These are phyloP conservation scores for Trichoderma atrobrunneum DNA, from an alignment of 2,329 filamentous ascomycete species.

Conservation along the genomic window DNA sequence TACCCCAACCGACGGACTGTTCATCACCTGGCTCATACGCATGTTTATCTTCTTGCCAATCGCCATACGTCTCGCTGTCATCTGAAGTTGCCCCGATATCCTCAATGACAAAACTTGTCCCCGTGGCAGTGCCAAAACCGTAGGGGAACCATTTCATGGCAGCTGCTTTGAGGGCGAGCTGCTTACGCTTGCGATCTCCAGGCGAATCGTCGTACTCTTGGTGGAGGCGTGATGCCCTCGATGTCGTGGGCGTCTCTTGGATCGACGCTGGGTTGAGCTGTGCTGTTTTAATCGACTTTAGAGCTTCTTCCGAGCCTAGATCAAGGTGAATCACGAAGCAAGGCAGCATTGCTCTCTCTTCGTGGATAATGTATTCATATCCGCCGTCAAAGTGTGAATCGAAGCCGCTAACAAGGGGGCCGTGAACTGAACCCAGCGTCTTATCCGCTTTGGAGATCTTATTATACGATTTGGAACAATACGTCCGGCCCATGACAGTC, in stretches of 20 bases:
- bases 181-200: slow-evolving; percentile 37
- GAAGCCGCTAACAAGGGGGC: background rate
- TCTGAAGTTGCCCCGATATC: slow-evolving; percentile 43
- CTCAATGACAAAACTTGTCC: slow-evolving; percentile 44
- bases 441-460: background rate
- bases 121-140: slow-evolving; percentile 43
- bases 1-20: background rate
- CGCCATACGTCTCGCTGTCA: slow-evolving; percentile 43
- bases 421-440: slow-evolving; percentile 13
- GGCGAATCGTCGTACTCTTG: slow-evolving; percentile 25
- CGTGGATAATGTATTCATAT: background rate
- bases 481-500: slow-evolving; percentile 44
- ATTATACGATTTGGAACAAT: slow-evolving; percentile 14
- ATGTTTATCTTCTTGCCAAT: slow-evolving; percentile 35
- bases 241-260: background rate
- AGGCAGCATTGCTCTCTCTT: background rate
- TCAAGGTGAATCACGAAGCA: background rate
- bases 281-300: background rate
- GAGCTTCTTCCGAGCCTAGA: background rate
- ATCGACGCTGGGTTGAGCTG: background rate
- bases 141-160: slow-evolving; percentile 48
- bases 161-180: slow-evolving; percentile 38
- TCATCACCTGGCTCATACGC: slow-evolving; percentile 18
- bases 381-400: background rate
- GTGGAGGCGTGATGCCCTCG: background rate